Evolutionary conservation across 2,329 filamentous ascomycete genomes (phyloP).

Genomic region (Aplosporella prunicola): DNA sequence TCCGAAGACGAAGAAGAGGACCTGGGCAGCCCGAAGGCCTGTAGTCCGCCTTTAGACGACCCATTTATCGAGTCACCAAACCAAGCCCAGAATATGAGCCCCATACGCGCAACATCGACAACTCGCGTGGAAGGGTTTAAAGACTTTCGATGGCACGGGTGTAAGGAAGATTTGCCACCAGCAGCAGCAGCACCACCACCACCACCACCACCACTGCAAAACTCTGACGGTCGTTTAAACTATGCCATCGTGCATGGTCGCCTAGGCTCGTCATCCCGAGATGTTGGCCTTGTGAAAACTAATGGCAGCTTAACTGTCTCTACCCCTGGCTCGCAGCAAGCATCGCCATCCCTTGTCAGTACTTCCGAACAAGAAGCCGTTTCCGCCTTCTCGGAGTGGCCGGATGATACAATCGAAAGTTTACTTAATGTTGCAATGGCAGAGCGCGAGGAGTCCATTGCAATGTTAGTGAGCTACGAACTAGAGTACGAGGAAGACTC

Average conservation of each 20-base stretch:
- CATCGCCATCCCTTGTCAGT: neutral
- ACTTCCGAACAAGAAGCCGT: neutral
- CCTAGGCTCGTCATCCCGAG: too few relatives aligned
- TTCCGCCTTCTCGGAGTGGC: neutral
- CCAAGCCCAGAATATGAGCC: neutral
- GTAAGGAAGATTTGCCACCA: neutral
- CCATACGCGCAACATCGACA: neutral
- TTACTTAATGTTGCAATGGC: too few relatives aligned
- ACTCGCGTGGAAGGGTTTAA: neutral
- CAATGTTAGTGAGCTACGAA: too few relatives aligned
- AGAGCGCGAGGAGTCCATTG: too few relatives aligned
- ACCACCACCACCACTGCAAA: too few relatives aligned
- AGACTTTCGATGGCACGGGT: slow-evolving; percentile 7
- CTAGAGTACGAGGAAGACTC: too few relatives aligned
- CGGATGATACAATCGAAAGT: neutral
- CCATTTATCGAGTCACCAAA: neutral
- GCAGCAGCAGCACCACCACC: neutral
- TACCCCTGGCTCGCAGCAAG: slow-evolving; percentile 2
- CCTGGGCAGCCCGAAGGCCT: neutral
- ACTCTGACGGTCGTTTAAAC: too few relatives aligned
- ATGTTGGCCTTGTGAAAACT: neutral
- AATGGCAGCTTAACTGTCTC: neutral
- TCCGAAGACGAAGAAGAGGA: slow-evolving; percentile 10
- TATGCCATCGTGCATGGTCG: too few relatives aligned
- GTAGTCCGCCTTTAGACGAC: too few relatives aligned